These are phyloP conservation scores for Aspergillus fumigatiaffinis DNA, from an alignment of 2,329 filamentous ascomycete species.

Conservation along the genomic window DNA sequence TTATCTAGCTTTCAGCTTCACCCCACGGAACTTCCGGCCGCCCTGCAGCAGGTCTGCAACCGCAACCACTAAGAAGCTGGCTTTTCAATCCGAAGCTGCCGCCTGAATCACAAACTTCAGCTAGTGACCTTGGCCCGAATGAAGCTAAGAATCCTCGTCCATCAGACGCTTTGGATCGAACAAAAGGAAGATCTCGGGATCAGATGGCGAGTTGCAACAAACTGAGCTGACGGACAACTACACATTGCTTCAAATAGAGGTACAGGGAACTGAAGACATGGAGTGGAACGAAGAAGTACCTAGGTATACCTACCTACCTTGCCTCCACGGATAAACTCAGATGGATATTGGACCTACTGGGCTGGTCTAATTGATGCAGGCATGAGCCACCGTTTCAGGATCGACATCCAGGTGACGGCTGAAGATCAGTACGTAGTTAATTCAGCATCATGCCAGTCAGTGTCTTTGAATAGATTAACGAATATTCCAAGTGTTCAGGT, in stretches of 20 bases:
- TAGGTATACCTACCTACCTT: background rate
- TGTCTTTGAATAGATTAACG: background rate
- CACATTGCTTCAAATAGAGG: background rate
- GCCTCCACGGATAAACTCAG: background rate
- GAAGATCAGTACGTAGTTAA: background rate
- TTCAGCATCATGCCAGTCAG: background rate
- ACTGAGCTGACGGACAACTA: background rate
- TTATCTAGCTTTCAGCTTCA: background rate
- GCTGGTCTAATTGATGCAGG: background rate
- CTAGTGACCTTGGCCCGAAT: background rate
- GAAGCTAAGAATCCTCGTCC: background rate
- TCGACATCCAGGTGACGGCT: constrained; percentile 12
- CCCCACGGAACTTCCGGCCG: constrained; percentile 11
- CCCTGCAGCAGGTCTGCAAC: constrained; percentile 13
- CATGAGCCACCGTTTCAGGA: constrained; percentile 2
- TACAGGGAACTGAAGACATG: background rate
- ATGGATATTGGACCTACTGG: background rate
- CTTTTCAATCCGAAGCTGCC: constrained; percentile 11
- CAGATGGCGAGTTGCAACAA: background rate
- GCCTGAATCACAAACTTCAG: background rate
- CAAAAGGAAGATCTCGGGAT: background rate
- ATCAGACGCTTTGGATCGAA: background rate
- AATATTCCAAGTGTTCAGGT: constrained; percentile 12
- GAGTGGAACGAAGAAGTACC: background rate
- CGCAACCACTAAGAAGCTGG: constrained; percentile 10